A percentile compares a stretch with the other conserved stretches of the same genome.
phyloP scores from a whole-genome alignment of 1,139 yeast genomes.

The Debaryomyces psychrophilus region DNA sequence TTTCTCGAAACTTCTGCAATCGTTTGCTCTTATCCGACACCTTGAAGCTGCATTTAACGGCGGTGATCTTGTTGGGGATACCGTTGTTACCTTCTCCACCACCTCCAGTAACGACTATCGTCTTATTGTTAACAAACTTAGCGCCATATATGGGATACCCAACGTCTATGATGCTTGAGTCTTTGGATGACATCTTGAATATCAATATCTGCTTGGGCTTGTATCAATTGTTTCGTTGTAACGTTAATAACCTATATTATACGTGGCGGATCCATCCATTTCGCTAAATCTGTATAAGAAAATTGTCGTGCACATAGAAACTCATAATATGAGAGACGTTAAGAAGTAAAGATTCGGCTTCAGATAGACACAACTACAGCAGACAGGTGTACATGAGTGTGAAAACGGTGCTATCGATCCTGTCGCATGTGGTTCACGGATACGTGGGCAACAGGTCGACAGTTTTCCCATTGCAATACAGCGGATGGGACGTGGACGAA shows the following conservation, averaged over 20 bases:
- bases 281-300: background rate
- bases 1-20: conserved; percentile 64
- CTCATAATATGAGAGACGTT: background rate
- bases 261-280: conserved; percentile 9
- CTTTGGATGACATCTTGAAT: conserved; percentile 36
- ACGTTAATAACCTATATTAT: background rate
- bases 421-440: conserved; percentile 86
- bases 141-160: conserved; percentile 87
- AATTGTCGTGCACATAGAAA: conserved; percentile 8
- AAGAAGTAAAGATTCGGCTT: background rate
- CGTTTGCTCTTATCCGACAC: conserved; percentile 51
- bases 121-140: conserved; percentile 62
- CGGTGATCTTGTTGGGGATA: conserved; percentile 83
- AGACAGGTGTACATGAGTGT: conserved; percentile 6
- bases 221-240: conserved; percentile 1
- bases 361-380: background rate
- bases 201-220: conserved; percentile 4
- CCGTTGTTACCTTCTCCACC: conserved; percentile 94
- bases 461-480: conserved; percentile 74
- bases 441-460: conserved; percentile 84
- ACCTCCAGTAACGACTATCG: conserved; percentile 83
- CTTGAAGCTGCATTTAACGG: conserved; percentile 60
- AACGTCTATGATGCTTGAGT: conserved; percentile 51
- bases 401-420: conserved; percentile 44
- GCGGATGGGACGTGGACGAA: conserved; percentile 86